These are phyloP conservation scores for Cyberlindnera galapagoensis DNA, from an alignment of 805 yeast genomes.

Conservation along the genomic window DNA sequence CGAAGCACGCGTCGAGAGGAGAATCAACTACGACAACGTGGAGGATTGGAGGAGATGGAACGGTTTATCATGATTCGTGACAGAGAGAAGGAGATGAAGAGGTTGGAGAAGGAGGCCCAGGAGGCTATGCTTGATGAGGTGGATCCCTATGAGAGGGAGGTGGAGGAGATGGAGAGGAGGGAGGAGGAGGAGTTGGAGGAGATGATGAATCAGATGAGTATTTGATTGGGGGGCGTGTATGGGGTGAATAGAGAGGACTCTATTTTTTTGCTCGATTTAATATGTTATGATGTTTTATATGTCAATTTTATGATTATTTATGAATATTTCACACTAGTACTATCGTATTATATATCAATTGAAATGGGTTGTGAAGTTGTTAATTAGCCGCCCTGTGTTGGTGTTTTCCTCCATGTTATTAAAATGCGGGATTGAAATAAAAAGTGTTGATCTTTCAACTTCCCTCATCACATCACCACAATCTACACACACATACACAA, in stretches of 20 bases:
- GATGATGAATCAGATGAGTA: constrained; percentile 4
- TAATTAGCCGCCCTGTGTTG: no score
- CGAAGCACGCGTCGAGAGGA: constrained; percentile 12
- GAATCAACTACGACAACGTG: constrained; percentile 13
- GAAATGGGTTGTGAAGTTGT: no score
- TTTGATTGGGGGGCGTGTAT: no score
- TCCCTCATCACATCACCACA: constrained; percentile 13
- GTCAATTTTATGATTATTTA: no score
- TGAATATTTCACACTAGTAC: no score
- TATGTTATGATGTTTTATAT: no score
- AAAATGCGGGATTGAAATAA: no score
- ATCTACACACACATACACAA: constrained; percentile 8
- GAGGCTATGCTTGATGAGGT: constrained; percentile 5
- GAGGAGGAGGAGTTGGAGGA: constrained; percentile 16
- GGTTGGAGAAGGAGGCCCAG: constrained; percentile 10
- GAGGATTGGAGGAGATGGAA: constrained; percentile 20
- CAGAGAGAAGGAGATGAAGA: constrained; percentile 3
- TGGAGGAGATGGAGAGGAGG: constrained; percentile 10
- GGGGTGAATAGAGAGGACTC: no score
- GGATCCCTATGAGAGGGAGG: constrained; percentile 12
- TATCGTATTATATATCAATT: no score
- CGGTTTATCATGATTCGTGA: constrained; percentile 13
- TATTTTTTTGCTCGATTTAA: no score
- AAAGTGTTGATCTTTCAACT: no score
- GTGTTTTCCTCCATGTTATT: no score